phyloP scores from a whole-genome alignment of 1,284 basidiomycete species.

The Ustilago hordei region DNA sequence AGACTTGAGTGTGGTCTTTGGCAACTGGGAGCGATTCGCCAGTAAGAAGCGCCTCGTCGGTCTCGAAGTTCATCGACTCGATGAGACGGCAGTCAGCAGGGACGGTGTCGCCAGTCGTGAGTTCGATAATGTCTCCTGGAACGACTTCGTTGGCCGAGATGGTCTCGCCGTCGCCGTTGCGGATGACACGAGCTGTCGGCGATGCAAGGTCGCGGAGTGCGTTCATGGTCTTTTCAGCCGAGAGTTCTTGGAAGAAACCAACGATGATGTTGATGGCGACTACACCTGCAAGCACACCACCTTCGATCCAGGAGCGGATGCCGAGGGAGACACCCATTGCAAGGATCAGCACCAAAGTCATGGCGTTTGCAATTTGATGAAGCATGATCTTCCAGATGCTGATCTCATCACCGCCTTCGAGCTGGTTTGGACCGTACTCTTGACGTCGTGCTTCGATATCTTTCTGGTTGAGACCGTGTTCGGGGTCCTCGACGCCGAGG shows the following conservation, averaged over 20 bases:
- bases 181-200: slow-evolving; percentile 76
- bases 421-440: slow-evolving; percentile 64
- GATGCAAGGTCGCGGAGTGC: slow-evolving; percentile 75
- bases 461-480: slow-evolving; percentile 54
- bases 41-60: slow-evolving; percentile 79
- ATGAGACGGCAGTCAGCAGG: slow-evolving; percentile 67
- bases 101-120: slow-evolving; percentile 65
- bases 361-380: slow-evolving; percentile 68
- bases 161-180: slow-evolving; percentile 72
- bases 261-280: slow-evolving; percentile 73
- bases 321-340: slow-evolving; percentile 78
- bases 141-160: slow-evolving; percentile 76
- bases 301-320: slow-evolving; percentile 75
- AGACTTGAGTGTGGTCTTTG: slow-evolving; percentile 71
- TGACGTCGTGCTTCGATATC: slow-evolving; percentile 50
- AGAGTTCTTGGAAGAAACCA: slow-evolving; percentile 75
- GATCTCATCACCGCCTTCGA: slow-evolving; percentile 63
- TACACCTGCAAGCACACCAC: slow-evolving; percentile 77
- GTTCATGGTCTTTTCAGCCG: slow-evolving; percentile 76
- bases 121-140: slow-evolving; percentile 71
- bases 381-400: slow-evolving; percentile 59
- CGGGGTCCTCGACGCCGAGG: slow-evolving; percentile 46
- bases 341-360: slow-evolving; percentile 72
- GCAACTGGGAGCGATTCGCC: slow-evolving; percentile 77
- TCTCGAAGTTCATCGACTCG: slow-evolving; percentile 68